A percentile compares a stretch with the other conserved stretches of the same genome.
These are phyloP conservation scores for Blastomyces silverae DNA, from an alignment of 2,329 filamentous ascomycete genomes.

Conservation along the genomic window DNA sequence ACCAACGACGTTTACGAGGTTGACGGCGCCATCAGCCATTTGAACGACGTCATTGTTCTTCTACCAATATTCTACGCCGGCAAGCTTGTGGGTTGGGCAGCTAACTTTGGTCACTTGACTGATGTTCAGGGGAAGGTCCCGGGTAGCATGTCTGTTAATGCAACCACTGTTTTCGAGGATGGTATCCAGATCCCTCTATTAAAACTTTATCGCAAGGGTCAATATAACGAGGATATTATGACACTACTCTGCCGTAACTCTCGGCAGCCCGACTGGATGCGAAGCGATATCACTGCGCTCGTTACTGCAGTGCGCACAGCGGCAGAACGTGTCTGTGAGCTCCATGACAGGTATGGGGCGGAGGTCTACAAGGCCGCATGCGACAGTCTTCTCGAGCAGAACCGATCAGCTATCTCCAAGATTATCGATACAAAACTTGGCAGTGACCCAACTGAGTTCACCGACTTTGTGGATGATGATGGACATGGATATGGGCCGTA, in stretches of 20 bases:
- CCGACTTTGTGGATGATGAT: constrained; percentile 48
- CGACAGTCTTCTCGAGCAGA: constrained; percentile 41
- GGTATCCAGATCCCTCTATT: constrained; percentile 47
- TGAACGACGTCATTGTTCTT: constrained; percentile 47
- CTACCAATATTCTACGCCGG: constrained; percentile 44
- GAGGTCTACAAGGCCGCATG: constrained; percentile 44
- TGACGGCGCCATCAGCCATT: constrained; percentile 45
- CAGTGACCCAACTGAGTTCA: constrained; percentile 40
- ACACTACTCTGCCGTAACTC: constrained; percentile 46
- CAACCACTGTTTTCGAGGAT: constrained; percentile 40
- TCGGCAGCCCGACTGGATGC: constrained; percentile 45
- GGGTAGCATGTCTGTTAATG: constrained; percentile 44
- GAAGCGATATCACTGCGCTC: constrained; percentile 41
- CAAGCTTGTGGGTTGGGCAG: constrained; percentile 44
- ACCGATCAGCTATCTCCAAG: constrained; percentile 40
- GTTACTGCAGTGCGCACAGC: constrained; percentile 45
- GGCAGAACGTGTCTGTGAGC: constrained; percentile 41
- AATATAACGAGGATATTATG: constrained; percentile 42
- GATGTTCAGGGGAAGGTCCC: constrained; percentile 45
- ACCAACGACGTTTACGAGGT: constrained; percentile 49
- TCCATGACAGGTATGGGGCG: constrained; percentile 41
- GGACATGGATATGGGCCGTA: constrained; percentile 43
- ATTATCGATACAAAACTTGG: constrained; percentile 45
- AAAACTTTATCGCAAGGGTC: constrained; percentile 43
- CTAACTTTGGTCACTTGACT: constrained; percentile 48